These are phyloP conservation scores for Aspergillus spinulosporus DNA, from an alignment of 2,329 filamentous ascomycete species.

Conservation along the genomic window DNA sequence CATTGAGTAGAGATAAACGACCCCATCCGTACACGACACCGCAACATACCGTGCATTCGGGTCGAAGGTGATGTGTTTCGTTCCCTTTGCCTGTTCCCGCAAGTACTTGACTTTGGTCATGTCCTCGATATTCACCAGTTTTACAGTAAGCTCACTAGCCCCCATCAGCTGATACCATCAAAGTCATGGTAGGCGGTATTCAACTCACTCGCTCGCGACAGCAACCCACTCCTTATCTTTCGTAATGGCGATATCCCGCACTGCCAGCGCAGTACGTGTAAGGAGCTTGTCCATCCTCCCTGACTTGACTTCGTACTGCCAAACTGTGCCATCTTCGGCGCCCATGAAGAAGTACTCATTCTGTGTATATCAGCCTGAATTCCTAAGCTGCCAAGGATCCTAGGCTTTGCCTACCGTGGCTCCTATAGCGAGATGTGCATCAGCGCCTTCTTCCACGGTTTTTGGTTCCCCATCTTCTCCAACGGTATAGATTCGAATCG, in stretches of 20 bases:
- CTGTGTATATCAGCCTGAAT: slow-evolving; percentile 36
- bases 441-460: slow-evolving; percentile 87
- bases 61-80: slow-evolving; percentile 90
- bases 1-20: slow-evolving; percentile 86
- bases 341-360: slow-evolving; percentile 85
- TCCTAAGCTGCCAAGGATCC: neutral
- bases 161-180: slow-evolving; percentile 19
- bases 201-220: slow-evolving; percentile 81
- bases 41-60: slow-evolving; percentile 72
- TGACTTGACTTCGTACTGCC: slow-evolving; percentile 78
- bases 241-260: slow-evolving; percentile 82
- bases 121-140: slow-evolving; percentile 80
- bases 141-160: slow-evolving; percentile 75
- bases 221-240: slow-evolving; percentile 83
- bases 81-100: slow-evolving; percentile 78
- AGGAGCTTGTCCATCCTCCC: slow-evolving; percentile 74
- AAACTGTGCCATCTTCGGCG: slow-evolving; percentile 94
- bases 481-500: slow-evolving; percentile 87
- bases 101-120: slow-evolving; percentile 74
- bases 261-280: slow-evolving; percentile 77
- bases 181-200: neutral
- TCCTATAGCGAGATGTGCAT: slow-evolving; percentile 78
- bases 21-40: slow-evolving; percentile 83
- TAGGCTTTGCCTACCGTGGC: slow-evolving; percentile 56
- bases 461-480: slow-evolving; percentile 88